Evolutionary conservation across 306 rosid genomes (phyloP).

Genomic region (Cicer pinnatifidum): DNA sequence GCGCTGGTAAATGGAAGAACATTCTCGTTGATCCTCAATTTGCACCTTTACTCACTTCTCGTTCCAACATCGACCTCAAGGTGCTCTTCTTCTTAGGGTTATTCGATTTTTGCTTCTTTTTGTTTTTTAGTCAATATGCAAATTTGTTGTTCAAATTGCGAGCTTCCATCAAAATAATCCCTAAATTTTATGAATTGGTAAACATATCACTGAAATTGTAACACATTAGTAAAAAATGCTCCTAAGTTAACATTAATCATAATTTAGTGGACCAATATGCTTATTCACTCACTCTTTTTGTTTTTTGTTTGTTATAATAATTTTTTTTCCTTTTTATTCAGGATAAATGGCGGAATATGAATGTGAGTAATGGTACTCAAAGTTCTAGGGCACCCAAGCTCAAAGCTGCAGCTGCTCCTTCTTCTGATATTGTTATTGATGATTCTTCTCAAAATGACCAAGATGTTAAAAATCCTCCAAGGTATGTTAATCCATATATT

Average conservation of each 20-base stretch:
- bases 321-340: background rate
- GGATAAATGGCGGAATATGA: constrained; percentile 33
- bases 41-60: constrained; percentile 6
- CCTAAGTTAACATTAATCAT: too few relatives aligned
- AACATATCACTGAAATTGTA: too few relatives aligned
- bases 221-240: too few relatives aligned
- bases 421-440: background rate
- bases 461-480: background rate
- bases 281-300: background rate
- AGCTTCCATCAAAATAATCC: too few relatives aligned
- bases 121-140: too few relatives aligned
- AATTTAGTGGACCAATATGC: too few relatives aligned
- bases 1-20: constrained; percentile 8
- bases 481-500: background rate
- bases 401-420: background rate
- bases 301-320: background rate
- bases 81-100: background rate
- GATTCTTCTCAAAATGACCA: constrained; percentile 15
- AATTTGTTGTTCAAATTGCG: too few relatives aligned
- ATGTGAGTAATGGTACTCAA: background rate
- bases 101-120: background rate
- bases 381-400: background rate
- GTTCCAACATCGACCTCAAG: constrained; percentile 33
- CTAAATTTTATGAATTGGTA: too few relatives aligned
- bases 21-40: constrained; percentile 17